A percentile compares a stretch with the other conserved stretches of the same genome.
Evolutionary conservation across 768 basidiomycete species (phyloP).

Genomic region (Pholiota microspora): DNA sequence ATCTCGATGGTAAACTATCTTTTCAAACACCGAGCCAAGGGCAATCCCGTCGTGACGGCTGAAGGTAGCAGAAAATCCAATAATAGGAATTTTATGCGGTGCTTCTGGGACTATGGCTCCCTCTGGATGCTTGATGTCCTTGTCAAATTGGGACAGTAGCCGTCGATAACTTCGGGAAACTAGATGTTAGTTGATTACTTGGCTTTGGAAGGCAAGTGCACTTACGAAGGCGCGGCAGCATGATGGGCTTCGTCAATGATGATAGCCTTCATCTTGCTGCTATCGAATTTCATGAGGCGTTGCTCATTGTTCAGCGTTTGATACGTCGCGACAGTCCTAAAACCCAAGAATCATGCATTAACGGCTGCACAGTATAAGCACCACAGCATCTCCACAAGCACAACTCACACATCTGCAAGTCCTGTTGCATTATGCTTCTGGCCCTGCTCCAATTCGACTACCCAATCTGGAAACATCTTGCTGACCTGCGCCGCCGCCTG

Average conservation of each 20-base stretch:
- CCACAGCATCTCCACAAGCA: no score
- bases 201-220: slow-evolving; percentile 9
- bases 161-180: slow-evolving; percentile 60
- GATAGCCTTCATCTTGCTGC: slow-evolving; percentile 63
- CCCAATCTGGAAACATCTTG: slow-evolving; percentile 66
- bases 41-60: slow-evolving; percentile 89
- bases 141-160: slow-evolving; percentile 81
- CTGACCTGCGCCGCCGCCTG: slow-evolving; percentile 79
- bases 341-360: no score
- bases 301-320: slow-evolving; percentile 72
- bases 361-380: no score
- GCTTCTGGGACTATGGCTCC: slow-evolving; percentile 31
- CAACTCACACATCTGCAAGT: slow-evolving; percentile 75
- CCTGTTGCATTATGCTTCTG: slow-evolving; percentile 72
- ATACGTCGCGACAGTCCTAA: slow-evolving; percentile 84
- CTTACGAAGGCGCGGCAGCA: slow-evolving; percentile 87
- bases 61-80: slow-evolving; percentile 96
- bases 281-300: slow-evolving; percentile 75
- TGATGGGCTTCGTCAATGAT: slow-evolving; percentile 96
- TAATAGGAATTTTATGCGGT: slow-evolving; percentile 65
- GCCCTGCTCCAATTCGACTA: slow-evolving; percentile 93
- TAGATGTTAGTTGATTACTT: not conserved
- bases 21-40: slow-evolving; percentile 84
- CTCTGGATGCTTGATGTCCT: slow-evolving; percentile 58
- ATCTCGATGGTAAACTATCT: slow-evolving; percentile 90